phyloP scores from a whole-genome alignment of 2,329 filamentous ascomycete species.

The Paracamarosporium sp. region DNA sequence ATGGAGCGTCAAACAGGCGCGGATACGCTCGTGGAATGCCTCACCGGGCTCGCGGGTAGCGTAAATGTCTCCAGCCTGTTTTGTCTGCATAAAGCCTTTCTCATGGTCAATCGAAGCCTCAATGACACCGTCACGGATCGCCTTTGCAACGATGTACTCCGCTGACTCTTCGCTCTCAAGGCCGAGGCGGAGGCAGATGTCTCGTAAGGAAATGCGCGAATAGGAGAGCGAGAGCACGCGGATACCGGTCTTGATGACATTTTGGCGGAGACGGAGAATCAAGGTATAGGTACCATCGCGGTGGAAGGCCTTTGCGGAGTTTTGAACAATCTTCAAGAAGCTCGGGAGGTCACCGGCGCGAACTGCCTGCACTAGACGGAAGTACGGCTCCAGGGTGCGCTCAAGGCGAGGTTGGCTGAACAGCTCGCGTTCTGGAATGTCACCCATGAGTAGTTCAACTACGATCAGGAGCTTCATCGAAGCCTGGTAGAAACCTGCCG shows the following conservation, averaged over 20 bases:
- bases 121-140: constrained; percentile 95
- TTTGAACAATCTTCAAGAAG: constrained; percentile 85
- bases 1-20: constrained; percentile 87
- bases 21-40: constrained; percentile 96
- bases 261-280: constrained; percentile 92
- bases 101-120: constrained; percentile 94
- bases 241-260: constrained; percentile 99
- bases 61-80: constrained; percentile 94
- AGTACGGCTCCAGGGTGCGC: constrained; percentile 87
- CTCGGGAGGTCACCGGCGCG: constrained; percentile 95
- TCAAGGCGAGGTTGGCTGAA: constrained; percentile 92
- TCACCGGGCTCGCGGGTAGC: constrained; percentile 94
- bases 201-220: constrained; percentile 93
- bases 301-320: constrained; percentile 84
- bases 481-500: constrained; percentile 92
- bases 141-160: constrained; percentile 99
- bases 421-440: constrained; percentile 92
- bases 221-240: constrained; percentile 99
- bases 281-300: constrained; percentile 95
- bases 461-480: constrained; percentile 96
- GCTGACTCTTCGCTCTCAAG: constrained; percentile 96
- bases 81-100: constrained; percentile 97
- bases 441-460: constrained; percentile 96
- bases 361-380: constrained; percentile 91
- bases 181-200: constrained; percentile 95